Base-by-base conservation (phyloP, 2,329 filamentous ascomycete genomes). In the Ophidiomyces ophidiicola region DNA sequence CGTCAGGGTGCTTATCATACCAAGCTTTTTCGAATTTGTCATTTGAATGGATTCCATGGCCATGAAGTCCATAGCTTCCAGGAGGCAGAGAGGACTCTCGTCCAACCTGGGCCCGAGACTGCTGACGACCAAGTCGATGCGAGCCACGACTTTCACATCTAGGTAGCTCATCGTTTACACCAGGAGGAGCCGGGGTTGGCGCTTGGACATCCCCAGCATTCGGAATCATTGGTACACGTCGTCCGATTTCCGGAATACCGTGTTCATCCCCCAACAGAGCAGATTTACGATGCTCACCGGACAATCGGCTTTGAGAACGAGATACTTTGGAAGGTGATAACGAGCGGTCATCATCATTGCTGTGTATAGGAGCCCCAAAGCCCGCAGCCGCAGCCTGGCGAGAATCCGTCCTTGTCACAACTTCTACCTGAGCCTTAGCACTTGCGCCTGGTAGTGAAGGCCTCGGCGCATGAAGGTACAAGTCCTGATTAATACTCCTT, bases 151-250 rank as follows among this genome's bases (percentile, higher is more conserved):
- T 31, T 8, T 38, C 36, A 7, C 28, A 8, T 6, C 28, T 29
- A 25, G 24, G 19, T 5, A 36, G 37, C 31, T 66, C 67, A 47
- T 74, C 69, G 42, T 68, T 68, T 54, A 68, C 32, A 42, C 42
- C 20, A 24, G 62, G 51, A 6, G 78, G 80, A 2, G 77, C 74
- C 1, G 87, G 86, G 2, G 87, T 90, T 2, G 90, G 90, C 10
- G 90, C 90, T 64, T 98, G 90, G 6, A 96, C 90, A 57, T 96
- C 88, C 45, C 90, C 90, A 30, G 90, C 83, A 57, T 90, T 76
- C 38, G 80, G 82, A 56, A 90, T 81, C 83, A 98, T 90, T 35
- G 90, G 90, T 26, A 98, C 88, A 54, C 87, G 81, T 53, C 83
- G 76, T 33, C 88, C 88, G 49, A 94, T 90, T 56, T 92, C 83